Evolutionary conservation across 805 yeast genomes (phyloP), one percentile per base, ranked within the genome.

Genomic region (Jamesozyma rosinii): DNA sequence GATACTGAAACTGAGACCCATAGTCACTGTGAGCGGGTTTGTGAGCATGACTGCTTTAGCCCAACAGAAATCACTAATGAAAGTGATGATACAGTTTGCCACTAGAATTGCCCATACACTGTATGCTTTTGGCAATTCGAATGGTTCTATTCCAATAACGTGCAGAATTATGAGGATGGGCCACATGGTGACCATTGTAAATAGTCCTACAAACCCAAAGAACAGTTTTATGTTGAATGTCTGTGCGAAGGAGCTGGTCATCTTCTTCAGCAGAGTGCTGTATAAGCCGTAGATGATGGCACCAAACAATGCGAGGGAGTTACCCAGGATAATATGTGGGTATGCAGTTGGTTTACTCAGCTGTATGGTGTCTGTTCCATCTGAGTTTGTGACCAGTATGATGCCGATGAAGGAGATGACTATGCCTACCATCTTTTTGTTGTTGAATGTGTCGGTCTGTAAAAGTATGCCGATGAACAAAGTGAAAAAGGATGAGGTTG

Each of bases 201-300:
- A 82, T 3, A 89, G 65, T 1, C 97, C 97, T 17, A 90, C 96
- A 62, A 83, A 87, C 1, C 96, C 97, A 57, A 89, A 86, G 55
- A 89, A 89, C 30, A 87, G 67, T 57, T 79, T 82, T 65, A 90
- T 83, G 59, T 90, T 79, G n/a, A 49, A n/a, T 35, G 79, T 65
- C 8, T 81, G 69, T 54, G 85, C 95, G 42, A 75, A 76, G 38
- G 74, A 71, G 24, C 85, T 81, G 50, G 72, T 74, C 51, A 72
- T 67, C 57, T 88, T 67, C 57, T 88, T 89, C 40, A 89, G 68
- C 35, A 89, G 61, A 3, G 90, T 84, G n/a, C 95, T 83, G 65
- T 89, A 89, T 11, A 85, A 64, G 24, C 97, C 97, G 58, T 90
- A 89, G 35, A 87, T 72, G 13, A 83, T 59, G 0, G 97, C 97